Base-by-base conservation (phyloP, 371 early-diverging fungal species). In the Homolaphlyctis polyrhiza region DNA sequence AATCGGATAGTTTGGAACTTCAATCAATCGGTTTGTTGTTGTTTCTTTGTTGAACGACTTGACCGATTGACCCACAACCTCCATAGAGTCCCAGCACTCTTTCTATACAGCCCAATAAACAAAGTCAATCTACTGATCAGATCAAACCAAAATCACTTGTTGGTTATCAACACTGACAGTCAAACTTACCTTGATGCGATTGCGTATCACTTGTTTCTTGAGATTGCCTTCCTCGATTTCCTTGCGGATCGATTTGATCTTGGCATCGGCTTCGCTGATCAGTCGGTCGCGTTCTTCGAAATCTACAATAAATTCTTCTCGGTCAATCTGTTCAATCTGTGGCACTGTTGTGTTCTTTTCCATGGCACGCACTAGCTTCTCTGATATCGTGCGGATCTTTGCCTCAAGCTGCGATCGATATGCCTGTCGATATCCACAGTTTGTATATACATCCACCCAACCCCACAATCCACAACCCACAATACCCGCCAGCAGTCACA, bases 1-100 rank as follows among this genome's bases (percentile, higher is more conserved):
- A 11, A 77, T 68, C 6, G 82, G 75, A 57, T 68, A 80, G 62
- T 82, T 80, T 5, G 69, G 52, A 0, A 77, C 70, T 32, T 73
- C 73, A 21, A 74, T 64, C 0, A 60, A 58, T 21, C 58, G 55
- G 1, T 58, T 63, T 0, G 80, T 76, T 16, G 72, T 58, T 13
- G 72, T 70, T 43, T 77, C 74, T 1, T 59, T 43, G 45, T 66
- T 60, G 62, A 84, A 80, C 2, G 75, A 74, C 55, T 72, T 75
- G 39, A 84, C 58, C 1, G 70, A 57, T 35, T 79, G 76, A 0
- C 84, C 84, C 39, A 73, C 62, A 3, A 74, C 73, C 39, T 70
- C 74, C 79, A 82, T 80, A 6, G 79, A 76, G 61, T 84, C 84
- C 84, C 84, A 84, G 58, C 74, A 80, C 66, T 81, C 79, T 28